Conservation (phyloP, 495 filamentous ascomycete genomes). For the Podospora anserina region DNA sequence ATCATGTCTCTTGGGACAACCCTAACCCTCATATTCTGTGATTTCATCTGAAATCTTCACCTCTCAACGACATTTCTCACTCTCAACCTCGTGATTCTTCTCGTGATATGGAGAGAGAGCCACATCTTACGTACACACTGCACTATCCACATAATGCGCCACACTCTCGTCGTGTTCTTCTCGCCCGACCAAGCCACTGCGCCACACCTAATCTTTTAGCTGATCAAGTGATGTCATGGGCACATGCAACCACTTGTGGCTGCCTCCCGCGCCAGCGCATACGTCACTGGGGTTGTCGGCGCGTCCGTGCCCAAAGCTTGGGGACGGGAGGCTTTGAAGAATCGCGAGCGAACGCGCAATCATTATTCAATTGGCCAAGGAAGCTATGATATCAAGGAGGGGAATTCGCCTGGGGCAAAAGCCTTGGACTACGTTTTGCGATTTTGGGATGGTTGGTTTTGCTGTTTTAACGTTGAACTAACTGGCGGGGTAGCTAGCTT, state of each 20-base stretch:
- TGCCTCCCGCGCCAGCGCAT: neutral
- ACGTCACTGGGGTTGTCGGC: neutral
- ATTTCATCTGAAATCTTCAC: too few relatives aligned
- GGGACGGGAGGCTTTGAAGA: neutral
- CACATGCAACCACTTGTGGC: neutral
- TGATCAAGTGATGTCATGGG: neutral
- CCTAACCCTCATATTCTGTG: too few relatives aligned
- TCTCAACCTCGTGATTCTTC: too few relatives aligned
- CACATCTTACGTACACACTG: too few relatives aligned
- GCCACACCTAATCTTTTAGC: neutral
- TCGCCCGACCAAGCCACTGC: neutral
- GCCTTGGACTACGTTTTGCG: neutral
- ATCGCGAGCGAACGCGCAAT: neutral
- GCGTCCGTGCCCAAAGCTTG: neutral
- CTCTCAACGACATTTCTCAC: too few relatives aligned
- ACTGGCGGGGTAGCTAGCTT: neutral
- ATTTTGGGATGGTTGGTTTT: neutral
- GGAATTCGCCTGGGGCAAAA: neutral
- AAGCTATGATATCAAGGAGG: neutral
- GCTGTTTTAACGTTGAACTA: neutral
- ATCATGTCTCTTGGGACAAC: too few relatives aligned
- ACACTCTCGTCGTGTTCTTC: neutral
- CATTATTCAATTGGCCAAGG: neutral
- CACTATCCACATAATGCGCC: neutral
- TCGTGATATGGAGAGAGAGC: too few relatives aligned